Evolutionary conservation across 805 yeast species (phyloP).

Genomic region (Ogataea zsoltii): DNA sequence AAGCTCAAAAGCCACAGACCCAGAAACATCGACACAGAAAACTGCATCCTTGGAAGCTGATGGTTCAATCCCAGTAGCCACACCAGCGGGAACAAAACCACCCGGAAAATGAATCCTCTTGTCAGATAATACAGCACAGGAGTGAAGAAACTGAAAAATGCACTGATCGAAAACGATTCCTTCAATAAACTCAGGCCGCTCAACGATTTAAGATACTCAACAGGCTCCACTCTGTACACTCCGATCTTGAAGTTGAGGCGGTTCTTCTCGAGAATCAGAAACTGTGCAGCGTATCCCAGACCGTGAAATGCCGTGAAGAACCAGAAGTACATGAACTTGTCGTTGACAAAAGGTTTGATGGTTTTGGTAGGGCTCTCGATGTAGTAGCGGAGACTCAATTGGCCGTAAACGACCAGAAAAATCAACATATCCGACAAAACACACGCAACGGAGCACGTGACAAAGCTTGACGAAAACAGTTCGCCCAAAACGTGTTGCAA

Average conservation of each 20-base stretch:
- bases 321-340: slow-evolving; percentile 50
- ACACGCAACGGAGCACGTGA: slow-evolving; percentile 24
- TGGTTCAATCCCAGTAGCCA: slow-evolving; percentile 39
- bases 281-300: slow-evolving; percentile 49
- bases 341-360: slow-evolving; percentile 43
- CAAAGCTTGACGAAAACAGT: slow-evolving; percentile 24
- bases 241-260: slow-evolving; percentile 50
- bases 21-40: slow-evolving; percentile 34
- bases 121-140: slow-evolving; percentile 44
- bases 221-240: slow-evolving; percentile 42
- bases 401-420: slow-evolving; percentile 22
- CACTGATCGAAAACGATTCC: slow-evolving; percentile 38
- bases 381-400: slow-evolving; percentile 29
- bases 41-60: slow-evolving; percentile 40
- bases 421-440: slow-evolving; percentile 22
- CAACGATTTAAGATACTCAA: slow-evolving; percentile 24
- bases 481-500: slow-evolving; percentile 30
- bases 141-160: slow-evolving; percentile 30
- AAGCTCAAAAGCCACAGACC: slow-evolving; percentile 37
- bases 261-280: slow-evolving; percentile 54
- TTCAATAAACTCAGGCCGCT: slow-evolving; percentile 36
- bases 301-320: slow-evolving; percentile 44
- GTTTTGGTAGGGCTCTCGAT: slow-evolving; percentile 38
- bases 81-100: slow-evolving; percentile 33
- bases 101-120: slow-evolving; percentile 44